These are phyloP conservation scores for Pseudocercospora crystallina DNA, from an alignment of 2,329 filamentous ascomycete species.

Conservation along the genomic window DNA sequence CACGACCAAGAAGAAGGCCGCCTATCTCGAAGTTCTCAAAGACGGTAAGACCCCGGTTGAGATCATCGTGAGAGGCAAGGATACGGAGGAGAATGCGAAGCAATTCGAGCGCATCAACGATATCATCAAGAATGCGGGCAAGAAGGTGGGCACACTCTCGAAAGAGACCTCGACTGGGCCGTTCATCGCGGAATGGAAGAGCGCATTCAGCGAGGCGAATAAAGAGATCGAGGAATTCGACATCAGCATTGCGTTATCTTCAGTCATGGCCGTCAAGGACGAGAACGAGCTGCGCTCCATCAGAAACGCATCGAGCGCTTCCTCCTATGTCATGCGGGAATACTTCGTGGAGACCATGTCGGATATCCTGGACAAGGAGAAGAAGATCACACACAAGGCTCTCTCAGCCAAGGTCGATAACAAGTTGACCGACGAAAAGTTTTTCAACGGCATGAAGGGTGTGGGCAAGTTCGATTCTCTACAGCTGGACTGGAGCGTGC, in stretches of 20 bases:
- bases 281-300: constrained; percentile 91
- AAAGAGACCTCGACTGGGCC: constrained; percentile 84
- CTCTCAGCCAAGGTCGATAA: constrained; percentile 84
- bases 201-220: constrained; percentile 70
- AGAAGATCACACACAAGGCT: constrained; percentile 88
- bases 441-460: constrained; percentile 84
- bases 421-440: constrained; percentile 91
- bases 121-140: constrained; percentile 82
- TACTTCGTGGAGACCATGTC: constrained; percentile 99
- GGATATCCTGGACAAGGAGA: constrained; percentile 89
- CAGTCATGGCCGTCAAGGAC: constrained; percentile 88
- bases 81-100: constrained; percentile 86
- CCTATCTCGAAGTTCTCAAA: constrained; percentile 88
- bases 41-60: constrained; percentile 87
- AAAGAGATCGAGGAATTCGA: constrained; percentile 90
- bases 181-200: constrained; percentile 96
- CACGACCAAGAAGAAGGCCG: constrained; percentile 96
- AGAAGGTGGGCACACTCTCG: constrained; percentile 82
- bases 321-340: constrained; percentile 89
- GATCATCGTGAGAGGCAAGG: constrained; percentile 87
- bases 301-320: constrained; percentile 90
- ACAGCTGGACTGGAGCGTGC: constrained; percentile 92
- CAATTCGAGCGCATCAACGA: constrained; percentile 82
- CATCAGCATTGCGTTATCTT: constrained; percentile 76
- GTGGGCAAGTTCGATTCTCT: constrained; percentile 81